Evolutionary conservation across 108 stramenopile genomes (phyloP).

Genomic region (Nitzschia sp.): DNA sequence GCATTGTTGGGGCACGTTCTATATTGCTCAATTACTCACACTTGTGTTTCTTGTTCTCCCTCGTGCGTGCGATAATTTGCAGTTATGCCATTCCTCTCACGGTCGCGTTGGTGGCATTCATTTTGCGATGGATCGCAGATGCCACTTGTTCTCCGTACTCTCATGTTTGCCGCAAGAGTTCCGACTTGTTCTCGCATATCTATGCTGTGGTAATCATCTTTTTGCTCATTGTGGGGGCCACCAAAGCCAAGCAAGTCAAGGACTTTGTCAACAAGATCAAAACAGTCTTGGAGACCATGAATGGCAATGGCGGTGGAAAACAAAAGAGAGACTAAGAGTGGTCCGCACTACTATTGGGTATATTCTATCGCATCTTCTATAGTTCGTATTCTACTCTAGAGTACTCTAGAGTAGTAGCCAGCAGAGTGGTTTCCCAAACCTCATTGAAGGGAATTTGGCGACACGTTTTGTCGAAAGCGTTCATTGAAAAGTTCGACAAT

Average conservation of each 20-base stretch:
- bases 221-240: slow-evolving; percentile 77
- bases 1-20: slow-evolving; percentile 57
- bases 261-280: slow-evolving; percentile 50
- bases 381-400: no score
- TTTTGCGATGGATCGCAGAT: slow-evolving; percentile 82
- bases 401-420: neutral
- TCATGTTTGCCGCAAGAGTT: slow-evolving; percentile 67
- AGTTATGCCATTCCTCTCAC: slow-evolving; percentile 86
- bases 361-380: neutral
- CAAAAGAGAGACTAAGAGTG: slow-evolving; percentile 40
- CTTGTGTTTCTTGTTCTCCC: neutral
- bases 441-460: neutral
- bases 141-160: slow-evolving; percentile 79
- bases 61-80: neutral
- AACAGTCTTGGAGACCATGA: slow-evolving; percentile 45
- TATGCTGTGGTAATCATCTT: slow-evolving; percentile 82
- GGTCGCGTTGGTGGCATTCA: slow-evolving; percentile 73
- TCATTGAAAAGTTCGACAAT: slow-evolving; percentile 38
- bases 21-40: slow-evolving; percentile 16
- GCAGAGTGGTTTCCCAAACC: neutral
- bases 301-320: slow-evolving; percentile 35
- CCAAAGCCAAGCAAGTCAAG: slow-evolving; percentile 76
- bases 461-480: slow-evolving; percentile 19
- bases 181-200: slow-evolving; percentile 80
- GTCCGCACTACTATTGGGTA: no score